phyloP scores from a whole-genome alignment of 345 rosid genomes.

The Aethionema arabicum region DNA sequence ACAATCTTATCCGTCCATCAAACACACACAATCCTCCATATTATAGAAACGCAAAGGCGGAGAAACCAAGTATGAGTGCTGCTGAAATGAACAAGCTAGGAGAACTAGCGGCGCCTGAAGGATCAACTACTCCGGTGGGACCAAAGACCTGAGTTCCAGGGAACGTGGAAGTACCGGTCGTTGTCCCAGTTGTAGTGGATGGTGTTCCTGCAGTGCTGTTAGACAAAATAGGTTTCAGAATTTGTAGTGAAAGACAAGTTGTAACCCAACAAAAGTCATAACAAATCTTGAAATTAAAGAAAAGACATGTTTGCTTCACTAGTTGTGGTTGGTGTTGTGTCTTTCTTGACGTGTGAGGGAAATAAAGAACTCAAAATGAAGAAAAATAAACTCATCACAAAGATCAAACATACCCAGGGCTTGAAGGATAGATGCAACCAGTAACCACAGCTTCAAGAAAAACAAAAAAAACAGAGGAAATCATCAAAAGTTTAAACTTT shows the following conservation, averaged over 20 bases:
- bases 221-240: conserved; percentile 13
- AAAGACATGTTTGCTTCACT: conserved; percentile 11
- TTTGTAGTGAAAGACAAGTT: conserved; percentile 16
- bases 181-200: background rate
- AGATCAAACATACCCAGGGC: conserved; percentile 50
- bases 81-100: conserved; percentile 27
- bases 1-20: conserved; percentile 29
- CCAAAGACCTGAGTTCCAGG: conserved; percentile 35
- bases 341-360: background rate
- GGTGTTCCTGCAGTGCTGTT: conserved; percentile 32
- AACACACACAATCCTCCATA: conserved; percentile 5
- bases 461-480: conserved; percentile 20
- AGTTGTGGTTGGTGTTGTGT: conserved; percentile 27
- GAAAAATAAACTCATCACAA: too few species aligned
- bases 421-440: conserved; percentile 58
- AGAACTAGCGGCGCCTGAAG: conserved; percentile 26
- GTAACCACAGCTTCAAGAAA: conserved; percentile 44
- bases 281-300: conserved; percentile 24
- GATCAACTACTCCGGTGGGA: conserved; percentile 26
- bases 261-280: conserved; percentile 14
- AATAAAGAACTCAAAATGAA: conserved; percentile 13
- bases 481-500: background rate
- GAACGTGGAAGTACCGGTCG: conserved; percentile 26
- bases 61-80: conserved; percentile 33
- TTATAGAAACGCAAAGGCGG: conserved; percentile 31